phyloP scores from a whole-genome alignment of 495 filamentous ascomycete species.

The Aspergillus coremiiformis region DNA sequence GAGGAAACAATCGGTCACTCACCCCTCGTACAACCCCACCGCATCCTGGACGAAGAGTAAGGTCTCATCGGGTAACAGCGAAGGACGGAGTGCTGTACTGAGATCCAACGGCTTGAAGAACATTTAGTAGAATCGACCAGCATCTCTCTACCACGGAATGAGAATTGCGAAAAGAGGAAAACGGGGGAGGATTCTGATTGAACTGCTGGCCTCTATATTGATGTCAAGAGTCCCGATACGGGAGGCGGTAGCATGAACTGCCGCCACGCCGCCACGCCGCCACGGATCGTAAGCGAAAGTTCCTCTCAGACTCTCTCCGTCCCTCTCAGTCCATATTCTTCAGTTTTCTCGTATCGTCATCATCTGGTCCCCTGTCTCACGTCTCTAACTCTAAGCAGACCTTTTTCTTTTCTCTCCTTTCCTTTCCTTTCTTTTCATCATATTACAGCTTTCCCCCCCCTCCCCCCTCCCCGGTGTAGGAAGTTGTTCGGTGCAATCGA shows the following conservation, averaged over 20 bases:
- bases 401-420: neutral
- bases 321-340: no score
- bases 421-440: conserved; percentile 1
- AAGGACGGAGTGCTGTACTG: conserved; percentile 88
- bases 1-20: conserved; percentile 26
- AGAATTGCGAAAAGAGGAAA: neutral
- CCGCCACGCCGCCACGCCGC: conserved; percentile 7
- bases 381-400: no score
- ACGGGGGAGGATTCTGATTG: neutral
- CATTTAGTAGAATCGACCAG: conserved; percentile 56
- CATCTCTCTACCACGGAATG: conserved; percentile 32
- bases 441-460: neutral
- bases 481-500: no score
- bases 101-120: conserved; percentile 91
- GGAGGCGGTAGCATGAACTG: neutral
- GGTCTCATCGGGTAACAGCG: conserved; percentile 80
- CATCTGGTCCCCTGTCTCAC: neutral
- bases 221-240: conserved; percentile 7
- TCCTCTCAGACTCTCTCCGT: neutral
- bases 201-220: neutral
- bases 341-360: no score
- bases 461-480: no score
- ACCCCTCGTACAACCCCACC: conserved; percentile 98
- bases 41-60: conserved; percentile 94
- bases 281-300: conserved; percentile 8